These are phyloP conservation scores for Penicillium alfredii DNA, from an alignment of 495 filamentous ascomycete genomes.

Conservation along the genomic window DNA sequence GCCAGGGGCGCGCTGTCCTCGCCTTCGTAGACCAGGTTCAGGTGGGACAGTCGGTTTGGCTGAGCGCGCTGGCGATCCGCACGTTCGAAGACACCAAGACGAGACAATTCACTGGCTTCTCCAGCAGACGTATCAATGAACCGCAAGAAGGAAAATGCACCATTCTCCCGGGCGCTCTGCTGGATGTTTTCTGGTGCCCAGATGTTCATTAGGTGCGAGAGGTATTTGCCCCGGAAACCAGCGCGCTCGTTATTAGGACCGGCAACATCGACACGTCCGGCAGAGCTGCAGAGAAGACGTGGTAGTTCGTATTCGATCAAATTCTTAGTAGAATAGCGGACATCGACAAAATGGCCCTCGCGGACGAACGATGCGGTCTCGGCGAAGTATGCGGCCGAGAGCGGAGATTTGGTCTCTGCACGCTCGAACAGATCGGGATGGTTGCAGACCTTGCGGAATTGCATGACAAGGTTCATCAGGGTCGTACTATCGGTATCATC, in stretches of 20 bases:
- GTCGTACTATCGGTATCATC: conserved; percentile 93
- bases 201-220: conserved; percentile 78
- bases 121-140: conserved; percentile 72
- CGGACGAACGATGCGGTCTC: conserved; percentile 93
- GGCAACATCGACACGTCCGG: conserved; percentile 67
- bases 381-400: conserved; percentile 75
- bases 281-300: conserved; percentile 67
- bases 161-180: conserved; percentile 46
- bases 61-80: conserved; percentile 51
- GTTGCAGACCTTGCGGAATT: conserved; percentile 99
- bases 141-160: conserved; percentile 83
- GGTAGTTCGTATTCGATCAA: conserved; percentile 80
- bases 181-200: conserved; percentile 77
- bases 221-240: conserved; percentile 69
- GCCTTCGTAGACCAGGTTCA: conserved; percentile 57
- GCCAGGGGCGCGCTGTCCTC: conserved; percentile 39
- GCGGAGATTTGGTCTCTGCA: conserved; percentile 82
- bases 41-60: conserved; percentile 41
- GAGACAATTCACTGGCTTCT: conserved; percentile 62
- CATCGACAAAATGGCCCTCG: conserved; percentile 71
- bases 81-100: conserved; percentile 57
- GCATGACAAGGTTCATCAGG: conserved; percentile 99
- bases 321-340: conserved; percentile 83
- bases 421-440: conserved; percentile 96
- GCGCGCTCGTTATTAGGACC: conserved; percentile 67